Evolutionary conservation across 1,284 basidiomycete species (phyloP).

Genomic region (Exobasidium cylindrosporum): DNA sequence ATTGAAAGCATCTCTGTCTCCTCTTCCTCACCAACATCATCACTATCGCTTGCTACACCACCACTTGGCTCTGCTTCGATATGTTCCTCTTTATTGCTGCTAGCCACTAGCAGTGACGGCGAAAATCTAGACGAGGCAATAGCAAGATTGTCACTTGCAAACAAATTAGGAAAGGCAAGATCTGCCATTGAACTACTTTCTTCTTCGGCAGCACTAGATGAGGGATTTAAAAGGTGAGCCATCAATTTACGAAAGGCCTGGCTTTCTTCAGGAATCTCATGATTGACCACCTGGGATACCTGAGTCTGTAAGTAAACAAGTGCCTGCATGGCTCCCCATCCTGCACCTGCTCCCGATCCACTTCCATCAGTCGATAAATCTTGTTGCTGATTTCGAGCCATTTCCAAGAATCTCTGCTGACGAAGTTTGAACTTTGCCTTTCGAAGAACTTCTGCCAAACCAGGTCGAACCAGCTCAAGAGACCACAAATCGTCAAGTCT

Average conservation of each 20-base stretch:
- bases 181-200: not conserved
- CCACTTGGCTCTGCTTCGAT: constrained; percentile 10
- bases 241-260: constrained; percentile 52
- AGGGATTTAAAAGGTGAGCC: constrained; percentile 39
- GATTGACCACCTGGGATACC: constrained; percentile 52
- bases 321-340: constrained; percentile 44
- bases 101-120: too few species aligned
- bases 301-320: constrained; percentile 55
- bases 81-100: not conserved
- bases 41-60: constrained; percentile 3
- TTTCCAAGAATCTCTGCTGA: constrained; percentile 50
- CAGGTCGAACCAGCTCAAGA: constrained; percentile 44
- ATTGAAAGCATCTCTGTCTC: constrained; percentile 24
- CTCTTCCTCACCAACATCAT: constrained; percentile 16
- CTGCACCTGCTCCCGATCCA: not conserved
- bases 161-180: not conserved
- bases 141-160: not conserved
- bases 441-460: constrained; percentile 49
- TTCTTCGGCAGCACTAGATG: not conserved
- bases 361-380: not conserved
- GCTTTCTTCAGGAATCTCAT: constrained; percentile 46
- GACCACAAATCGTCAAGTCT: constrained; percentile 54
- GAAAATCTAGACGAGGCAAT: not conserved
- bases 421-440: constrained; percentile 53
- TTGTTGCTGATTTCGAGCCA: constrained; percentile 23